phyloP scores from a whole-genome alignment of 2,329 filamentous ascomycete genomes.

The Monilinia laxa region DNA sequence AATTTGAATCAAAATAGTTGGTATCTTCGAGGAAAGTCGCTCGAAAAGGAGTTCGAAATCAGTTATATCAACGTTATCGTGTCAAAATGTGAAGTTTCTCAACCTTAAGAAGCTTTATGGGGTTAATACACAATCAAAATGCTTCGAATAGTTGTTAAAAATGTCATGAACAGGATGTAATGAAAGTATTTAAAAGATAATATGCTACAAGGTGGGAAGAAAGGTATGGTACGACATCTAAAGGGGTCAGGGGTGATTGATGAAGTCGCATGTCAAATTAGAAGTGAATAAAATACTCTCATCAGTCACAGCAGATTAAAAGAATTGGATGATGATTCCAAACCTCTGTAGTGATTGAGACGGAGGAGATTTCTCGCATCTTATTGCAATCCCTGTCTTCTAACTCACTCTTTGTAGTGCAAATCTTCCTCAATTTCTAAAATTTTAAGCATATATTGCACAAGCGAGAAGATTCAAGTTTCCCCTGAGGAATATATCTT shows the following conservation, averaged over 20 bases:
- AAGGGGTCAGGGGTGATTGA: not conserved
- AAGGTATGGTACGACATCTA: not conserved
- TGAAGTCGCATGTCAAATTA: not conserved
- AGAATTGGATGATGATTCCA: not conserved
- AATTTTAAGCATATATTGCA: not conserved
- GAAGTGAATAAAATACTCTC: slow-evolving; percentile 2
- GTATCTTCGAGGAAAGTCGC: not conserved
- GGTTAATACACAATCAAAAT: slow-evolving; percentile 1
- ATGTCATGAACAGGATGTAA: not conserved
- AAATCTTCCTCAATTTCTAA: not conserved
- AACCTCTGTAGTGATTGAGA: not conserved
- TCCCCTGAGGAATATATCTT: not conserved
- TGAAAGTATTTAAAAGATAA: not conserved
- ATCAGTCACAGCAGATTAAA: not conserved
- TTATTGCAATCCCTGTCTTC: not conserved
- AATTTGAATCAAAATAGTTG: not conserved
- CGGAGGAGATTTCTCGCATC: not conserved
- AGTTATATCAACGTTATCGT: not conserved
- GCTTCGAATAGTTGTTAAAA: not conserved
- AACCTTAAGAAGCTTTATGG: not conserved
- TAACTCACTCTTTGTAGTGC: no score
- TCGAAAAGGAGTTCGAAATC: not conserved
- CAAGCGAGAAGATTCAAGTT: not conserved
- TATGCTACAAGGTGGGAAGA: not conserved
- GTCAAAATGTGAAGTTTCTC: not conserved